Base-by-base conservation (phyloP, 176 grass and related monocot species). In the Oryza coarctata region DNA sequence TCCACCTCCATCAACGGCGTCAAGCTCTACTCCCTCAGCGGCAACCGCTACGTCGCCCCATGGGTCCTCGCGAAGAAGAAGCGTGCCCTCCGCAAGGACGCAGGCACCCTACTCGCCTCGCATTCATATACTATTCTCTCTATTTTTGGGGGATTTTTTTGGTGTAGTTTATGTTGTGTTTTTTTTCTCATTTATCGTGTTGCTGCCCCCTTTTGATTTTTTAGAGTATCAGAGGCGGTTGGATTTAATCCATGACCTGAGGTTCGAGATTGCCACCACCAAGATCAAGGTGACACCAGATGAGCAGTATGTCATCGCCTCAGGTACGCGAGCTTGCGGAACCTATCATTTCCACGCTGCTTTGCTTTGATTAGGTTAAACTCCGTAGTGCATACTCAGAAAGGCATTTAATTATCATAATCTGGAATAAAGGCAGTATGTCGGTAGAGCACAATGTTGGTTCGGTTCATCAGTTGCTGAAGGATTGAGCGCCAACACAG, bases 161-260 rank as follows among this genome's bases (percentile, higher is more conserved):
- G n/a, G 8, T 12, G 25, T 27, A 14, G 65, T 1, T 34, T 36
- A 18, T 20, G 34, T 23, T 49, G 12, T 4, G n/a, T n/a, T n/a
- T n/a, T n/a, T n/a, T n/a, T 30, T 26, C 65, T 60, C 0, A 36
- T 26, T 60, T 9, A 25, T 62, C 23, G 2, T 1, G 57, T 33
- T 25, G 9, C 26, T 68, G 76, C 12, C 36, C 71, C 60, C 81
- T 31, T 77, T 75, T 74, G 79, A 69, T 15, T 60, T 3, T 72
- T 29, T 66, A 98, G 95, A 93, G 79, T 91, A 93, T 70, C 88
- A 86, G 29, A 75, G 88, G 70, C 77, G 95, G 60, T 50, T 98
- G 75, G 95, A 98, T 77, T 88, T 94, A 41, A 94, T 98, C 38
- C 92, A 95, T 18, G 92, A 98, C 84, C 88, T 98, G 38, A 88